These are phyloP conservation scores for Entomortierella beljakovae DNA, from an alignment of 192 early-diverging fungal species.

Conservation along the genomic window DNA sequence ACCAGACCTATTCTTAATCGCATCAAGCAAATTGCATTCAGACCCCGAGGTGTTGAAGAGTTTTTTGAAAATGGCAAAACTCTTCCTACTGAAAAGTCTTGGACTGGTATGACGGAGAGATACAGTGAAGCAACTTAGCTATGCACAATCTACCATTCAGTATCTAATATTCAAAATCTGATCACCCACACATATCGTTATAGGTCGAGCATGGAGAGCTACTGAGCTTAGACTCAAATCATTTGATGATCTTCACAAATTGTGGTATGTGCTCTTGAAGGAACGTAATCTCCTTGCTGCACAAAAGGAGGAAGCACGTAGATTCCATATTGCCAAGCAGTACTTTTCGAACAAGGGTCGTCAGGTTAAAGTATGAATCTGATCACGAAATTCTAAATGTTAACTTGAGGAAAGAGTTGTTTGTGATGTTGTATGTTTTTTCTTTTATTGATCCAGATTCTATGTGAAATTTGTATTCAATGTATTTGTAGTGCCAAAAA, in stretches of 20 bases:
- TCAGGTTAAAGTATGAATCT: constrained; percentile 65
- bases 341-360: constrained; percentile 74
- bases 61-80: constrained; percentile 69
- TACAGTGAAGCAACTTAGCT: not conserved
- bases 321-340: constrained; percentile 63
- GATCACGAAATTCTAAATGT: not conserved
- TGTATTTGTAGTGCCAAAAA: constrained; percentile 72
- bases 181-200: not conserved
- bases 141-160: not conserved
- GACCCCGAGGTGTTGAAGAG: constrained; percentile 69
- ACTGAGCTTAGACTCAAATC: constrained; percentile 92
- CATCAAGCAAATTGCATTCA: constrained; percentile 60
- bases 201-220: constrained; percentile 90
- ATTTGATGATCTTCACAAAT: constrained; percentile 96
- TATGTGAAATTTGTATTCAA: too few species aligned
- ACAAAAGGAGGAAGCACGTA: constrained; percentile 74
- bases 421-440: too few species aligned
- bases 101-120: constrained; percentile 52
- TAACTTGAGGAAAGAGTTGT: too few species aligned
- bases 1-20: constrained; percentile 46
- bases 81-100: constrained; percentile 59
- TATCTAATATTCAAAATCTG: not conserved
- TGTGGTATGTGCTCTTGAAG: constrained; percentile 93
- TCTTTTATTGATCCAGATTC: not conserved
- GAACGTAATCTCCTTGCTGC: constrained; percentile 86